Evolutionary conservation across 441 rosid genomes (phyloP).

Genomic region (Raphanus hybrid): DNA sequence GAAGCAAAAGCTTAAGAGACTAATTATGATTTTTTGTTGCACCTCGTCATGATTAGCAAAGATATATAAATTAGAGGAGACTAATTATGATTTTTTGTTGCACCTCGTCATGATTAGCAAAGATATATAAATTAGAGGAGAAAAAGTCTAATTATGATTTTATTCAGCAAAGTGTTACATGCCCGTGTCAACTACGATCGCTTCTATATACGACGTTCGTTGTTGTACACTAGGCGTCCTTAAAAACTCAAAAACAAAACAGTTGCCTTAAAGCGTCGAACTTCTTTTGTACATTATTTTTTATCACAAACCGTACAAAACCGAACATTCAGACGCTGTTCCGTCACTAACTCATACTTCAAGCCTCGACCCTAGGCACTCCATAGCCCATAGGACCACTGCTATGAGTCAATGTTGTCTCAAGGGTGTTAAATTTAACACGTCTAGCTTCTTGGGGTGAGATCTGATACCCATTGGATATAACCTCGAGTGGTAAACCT

Average conservation of each 20-base stretch:
- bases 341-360: slow-evolving; percentile 4
- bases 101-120: too few species aligned
- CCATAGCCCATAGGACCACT: slow-evolving; percentile 31
- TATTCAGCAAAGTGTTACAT: too few species aligned
- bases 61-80: too few species aligned
- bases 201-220: slow-evolving; percentile 19
- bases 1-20: background rate
- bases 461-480: slow-evolving; percentile 54
- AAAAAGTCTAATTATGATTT: too few species aligned
- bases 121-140: too few species aligned
- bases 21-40: too few species aligned
- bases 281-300: slow-evolving; percentile 31
- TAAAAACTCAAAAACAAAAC: slow-evolving; percentile 27
- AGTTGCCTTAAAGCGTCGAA: slow-evolving; percentile 16
- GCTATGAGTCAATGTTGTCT: slow-evolving; percentile 48
- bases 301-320: slow-evolving; percentile 30
- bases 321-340: slow-evolving; percentile 8
- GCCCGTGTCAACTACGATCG: background rate
- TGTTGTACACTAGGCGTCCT: slow-evolving; percentile 14
- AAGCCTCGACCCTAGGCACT: slow-evolving; percentile 29
- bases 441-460: slow-evolving; percentile 63
- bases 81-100: too few species aligned
- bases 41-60: too few species aligned
- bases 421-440: slow-evolving; percentile 53
- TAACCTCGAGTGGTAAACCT: slow-evolving; percentile 65